phyloP scores from a whole-genome alignment of 192 early-diverging fungal genomes.

The Ramicandelaber brevisporus region DNA sequence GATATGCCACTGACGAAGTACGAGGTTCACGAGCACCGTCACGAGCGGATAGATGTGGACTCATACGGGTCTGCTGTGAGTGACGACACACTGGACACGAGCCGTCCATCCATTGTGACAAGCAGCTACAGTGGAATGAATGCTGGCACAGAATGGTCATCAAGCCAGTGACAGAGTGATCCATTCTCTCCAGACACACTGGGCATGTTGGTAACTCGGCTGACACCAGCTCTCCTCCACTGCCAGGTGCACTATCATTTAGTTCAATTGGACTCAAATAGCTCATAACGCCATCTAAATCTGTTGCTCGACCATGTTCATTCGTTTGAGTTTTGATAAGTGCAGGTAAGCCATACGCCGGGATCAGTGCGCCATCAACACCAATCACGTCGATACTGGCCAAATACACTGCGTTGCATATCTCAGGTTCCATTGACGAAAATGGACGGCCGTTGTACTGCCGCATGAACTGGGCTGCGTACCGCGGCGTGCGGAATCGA shows the following conservation, averaged over 20 bases:
- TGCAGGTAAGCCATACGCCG: constrained; percentile 29
- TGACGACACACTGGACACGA: constrained; percentile 86
- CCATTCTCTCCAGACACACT: constrained; percentile 90
- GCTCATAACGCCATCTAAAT: constrained; percentile 2
- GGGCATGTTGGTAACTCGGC: constrained; percentile 79
- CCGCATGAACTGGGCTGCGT: constrained; percentile 37
- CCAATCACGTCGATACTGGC: constrained; percentile 40
- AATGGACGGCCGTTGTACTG: constrained; percentile 70
- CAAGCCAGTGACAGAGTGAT: constrained; percentile 64
- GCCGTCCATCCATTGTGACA: constrained; percentile 76
- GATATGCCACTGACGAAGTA: too few relatives aligned
- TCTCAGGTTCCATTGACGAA: constrained; percentile 65
- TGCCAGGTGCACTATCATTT: constrained; percentile 7
- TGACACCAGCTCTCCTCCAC: constrained; percentile 3
- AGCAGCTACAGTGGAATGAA: constrained; percentile 79
- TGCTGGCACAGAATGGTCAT: constrained; percentile 86
- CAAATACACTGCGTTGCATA: constrained; percentile 61
- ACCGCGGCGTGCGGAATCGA: constrained; percentile 31
- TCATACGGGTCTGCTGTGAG: constrained; percentile 31
- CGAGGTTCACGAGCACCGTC: neutral
- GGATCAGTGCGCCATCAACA: constrained; percentile 28
- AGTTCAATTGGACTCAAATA: neutral
- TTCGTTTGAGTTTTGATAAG: constrained; percentile 17
- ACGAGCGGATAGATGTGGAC: neutral
- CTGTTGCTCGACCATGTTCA: constrained; percentile 1